phyloP scores from a whole-genome alignment of 2,329 filamentous ascomycete species.

The Pseudogymnoascus sp. region DNA sequence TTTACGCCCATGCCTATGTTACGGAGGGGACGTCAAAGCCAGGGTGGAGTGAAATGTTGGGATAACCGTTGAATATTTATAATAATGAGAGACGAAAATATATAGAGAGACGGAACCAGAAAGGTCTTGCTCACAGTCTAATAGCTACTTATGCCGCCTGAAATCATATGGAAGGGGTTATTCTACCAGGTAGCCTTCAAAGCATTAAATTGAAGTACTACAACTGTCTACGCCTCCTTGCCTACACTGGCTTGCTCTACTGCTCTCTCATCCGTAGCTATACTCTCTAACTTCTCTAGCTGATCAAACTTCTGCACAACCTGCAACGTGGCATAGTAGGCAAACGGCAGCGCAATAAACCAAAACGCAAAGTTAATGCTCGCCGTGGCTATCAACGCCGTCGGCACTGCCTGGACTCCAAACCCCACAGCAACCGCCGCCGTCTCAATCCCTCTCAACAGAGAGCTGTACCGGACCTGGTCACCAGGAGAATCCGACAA shows the following conservation, averaged over 20 bases:
- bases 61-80: background rate
- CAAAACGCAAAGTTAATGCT: slow-evolving; percentile 36
- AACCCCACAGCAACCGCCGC: slow-evolving; percentile 31
- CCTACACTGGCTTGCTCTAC: background rate
- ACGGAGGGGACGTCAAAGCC: background rate
- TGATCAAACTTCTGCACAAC: slow-evolving; percentile 33
- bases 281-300: slow-evolving; percentile 15
- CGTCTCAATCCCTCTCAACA: slow-evolving; percentile 24
- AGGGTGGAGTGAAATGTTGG: background rate
- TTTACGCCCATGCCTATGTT: background rate
- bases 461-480: slow-evolving; percentile 24
- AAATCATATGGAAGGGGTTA: background rate
- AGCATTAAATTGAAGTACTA: background rate
- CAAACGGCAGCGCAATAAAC: slow-evolving; percentile 35
- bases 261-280: background rate
- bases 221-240: background rate
- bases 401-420: slow-evolving; percentile 37
- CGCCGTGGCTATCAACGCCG: slow-evolving; percentile 34
- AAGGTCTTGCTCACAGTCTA: background rate
- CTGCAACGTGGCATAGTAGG: slow-evolving; percentile 35
- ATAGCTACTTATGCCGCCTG: background rate
- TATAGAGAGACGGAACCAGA: background rate
- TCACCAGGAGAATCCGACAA: slow-evolving; percentile 19
- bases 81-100: background rate
- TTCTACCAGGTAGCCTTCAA: background rate